Evolutionary conservation across 352 stramenopile species (phyloP), one percentile per base, ranked within the genome.

Genomic region (Globisporangium cederbergense): DNA sequence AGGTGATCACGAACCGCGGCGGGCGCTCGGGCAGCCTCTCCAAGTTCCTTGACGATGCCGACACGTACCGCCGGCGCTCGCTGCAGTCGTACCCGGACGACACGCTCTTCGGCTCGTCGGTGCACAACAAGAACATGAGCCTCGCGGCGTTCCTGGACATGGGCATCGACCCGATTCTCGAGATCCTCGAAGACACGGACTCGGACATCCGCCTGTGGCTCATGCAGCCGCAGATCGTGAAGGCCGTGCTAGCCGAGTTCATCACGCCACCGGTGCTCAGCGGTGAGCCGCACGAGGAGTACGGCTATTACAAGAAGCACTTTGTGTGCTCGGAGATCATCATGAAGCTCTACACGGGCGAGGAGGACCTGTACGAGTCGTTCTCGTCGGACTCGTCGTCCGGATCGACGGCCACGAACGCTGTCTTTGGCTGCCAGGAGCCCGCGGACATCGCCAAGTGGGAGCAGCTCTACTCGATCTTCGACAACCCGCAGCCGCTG

Each of bases 261-360:
- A 76, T 93, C n/a, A 91, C 83, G 34, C 81, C 85, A 4, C 84
- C 86, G 0, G 73, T 91, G 32, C 83, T 95, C 16, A 74, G 40
- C 51, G 83, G 82, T 8, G 84, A 93, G 52, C 84, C 86, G 3
- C 83, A 95, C 64, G 87, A 95, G 58, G 87, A 95, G 72, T 95
- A 95, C 66, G 87, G 87, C 6, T 95, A 89, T 68, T 95, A 95
- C 76, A 95, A 95, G 67, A 90, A 88, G 56, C 83, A 91, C 60
- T 95, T 95, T 63, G 66, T 95, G 38, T 95, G 87, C 73, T 95
- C 87, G 1, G 87, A 95, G 75, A 93, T 95, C 68, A 93, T 95
- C 60, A 95, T 95, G 87, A 93, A 92, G 65, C 75, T 95, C 4
- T 95, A 95, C 73, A 94, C 87, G 25, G 87, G 87, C 36, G 87